These are phyloP conservation scores for Pythium utonaiense DNA, from an alignment of 352 stramenopile genomes.

Conservation along the genomic window DNA sequence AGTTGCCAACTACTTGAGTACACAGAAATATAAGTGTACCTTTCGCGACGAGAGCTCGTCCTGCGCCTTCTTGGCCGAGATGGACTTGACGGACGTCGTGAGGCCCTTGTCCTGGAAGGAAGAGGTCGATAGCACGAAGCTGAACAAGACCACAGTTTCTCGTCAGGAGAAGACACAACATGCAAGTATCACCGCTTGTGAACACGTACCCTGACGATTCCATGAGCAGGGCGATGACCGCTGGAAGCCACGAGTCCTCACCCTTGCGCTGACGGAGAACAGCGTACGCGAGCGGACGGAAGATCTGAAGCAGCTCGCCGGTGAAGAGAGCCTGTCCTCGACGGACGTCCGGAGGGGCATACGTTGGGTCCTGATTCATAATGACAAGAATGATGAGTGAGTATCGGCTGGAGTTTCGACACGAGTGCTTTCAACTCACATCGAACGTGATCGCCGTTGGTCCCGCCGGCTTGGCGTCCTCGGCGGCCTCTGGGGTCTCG, in stretches of 20 bases:
- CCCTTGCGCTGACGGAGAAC: slow-evolving; percentile 54
- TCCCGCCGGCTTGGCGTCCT: slow-evolving; percentile 11
- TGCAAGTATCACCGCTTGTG: neutral
- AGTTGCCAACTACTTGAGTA: too few relatives aligned
- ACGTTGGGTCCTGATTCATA: slow-evolving; percentile 44
- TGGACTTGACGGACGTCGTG: slow-evolving; percentile 12
- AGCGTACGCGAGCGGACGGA: slow-evolving; percentile 70
- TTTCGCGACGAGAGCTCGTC: slow-evolving; percentile 64
- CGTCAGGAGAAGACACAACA: neutral
- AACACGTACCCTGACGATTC: slow-evolving; percentile 52
- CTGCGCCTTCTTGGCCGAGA: slow-evolving; percentile 35
- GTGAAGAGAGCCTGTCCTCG: slow-evolving; percentile 49
- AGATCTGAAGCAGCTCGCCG: slow-evolving; percentile 74
- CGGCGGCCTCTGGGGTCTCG: slow-evolving; percentile 9
- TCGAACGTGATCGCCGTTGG: slow-evolving; percentile 55
- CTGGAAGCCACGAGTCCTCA: slow-evolving; percentile 57
- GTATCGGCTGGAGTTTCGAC: neutral
- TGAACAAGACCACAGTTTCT: slow-evolving; percentile 11
- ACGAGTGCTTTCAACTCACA: slow-evolving; percentile 28
- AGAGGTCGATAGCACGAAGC: slow-evolving; percentile 48
- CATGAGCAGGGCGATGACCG: slow-evolving; percentile 52
- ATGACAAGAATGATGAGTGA: too few relatives aligned
- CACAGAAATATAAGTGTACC: slow-evolving; percentile 25
- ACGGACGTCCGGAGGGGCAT: slow-evolving; percentile 28
- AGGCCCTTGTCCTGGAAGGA: slow-evolving; percentile 40